Conservation (phyloP, 177 flowering plant genomes). For the Tripterygium wilfordii region DNA sequence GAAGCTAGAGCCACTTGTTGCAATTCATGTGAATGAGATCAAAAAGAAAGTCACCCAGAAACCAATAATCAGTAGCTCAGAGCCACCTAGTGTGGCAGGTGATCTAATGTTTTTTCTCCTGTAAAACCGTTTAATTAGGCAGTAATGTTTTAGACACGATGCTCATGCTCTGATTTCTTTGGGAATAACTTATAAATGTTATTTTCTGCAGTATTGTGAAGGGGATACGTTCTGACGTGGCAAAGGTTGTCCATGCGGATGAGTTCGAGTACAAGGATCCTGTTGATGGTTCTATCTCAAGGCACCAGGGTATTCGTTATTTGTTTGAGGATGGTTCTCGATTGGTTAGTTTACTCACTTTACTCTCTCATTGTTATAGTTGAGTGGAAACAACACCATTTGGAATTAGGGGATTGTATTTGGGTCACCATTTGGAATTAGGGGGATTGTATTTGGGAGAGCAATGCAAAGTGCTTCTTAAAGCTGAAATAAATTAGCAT, state of each 20-base stretch:
- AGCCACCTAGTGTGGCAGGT: too few species aligned
- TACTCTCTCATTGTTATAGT: neutral
- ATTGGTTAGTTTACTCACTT: conserved; percentile 47
- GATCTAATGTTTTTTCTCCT: too few species aligned
- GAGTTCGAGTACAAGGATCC: conserved; percentile 99
- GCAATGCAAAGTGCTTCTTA: too few species aligned
- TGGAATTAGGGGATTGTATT: too few species aligned
- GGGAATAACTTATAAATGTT: neutral
- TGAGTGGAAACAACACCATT: neutral
- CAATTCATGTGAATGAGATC: too few species aligned
- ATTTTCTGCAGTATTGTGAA: conserved; percentile 56
- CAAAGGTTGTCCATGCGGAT: conserved; percentile 67
- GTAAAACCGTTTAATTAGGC: too few species aligned
- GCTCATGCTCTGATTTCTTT: neutral
- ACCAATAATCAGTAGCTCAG: too few species aligned
- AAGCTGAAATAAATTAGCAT: too few species aligned
- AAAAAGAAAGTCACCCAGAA: too few species aligned
- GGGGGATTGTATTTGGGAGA: too few species aligned
- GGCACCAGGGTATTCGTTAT: conserved; percentile 95
- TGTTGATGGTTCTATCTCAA: conserved; percentile 95
- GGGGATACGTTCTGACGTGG: conserved; percentile 65
- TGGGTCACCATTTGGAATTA: too few species aligned
- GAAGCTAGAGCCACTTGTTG: too few species aligned
- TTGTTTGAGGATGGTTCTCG: conserved; percentile 95
- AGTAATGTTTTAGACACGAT: neutral